Percentiles rank a stretch among this genome's conserved stretches.
phyloP scores from a whole-genome alignment of 78 protist species.

The Monosiga brevicollis region DNA sequence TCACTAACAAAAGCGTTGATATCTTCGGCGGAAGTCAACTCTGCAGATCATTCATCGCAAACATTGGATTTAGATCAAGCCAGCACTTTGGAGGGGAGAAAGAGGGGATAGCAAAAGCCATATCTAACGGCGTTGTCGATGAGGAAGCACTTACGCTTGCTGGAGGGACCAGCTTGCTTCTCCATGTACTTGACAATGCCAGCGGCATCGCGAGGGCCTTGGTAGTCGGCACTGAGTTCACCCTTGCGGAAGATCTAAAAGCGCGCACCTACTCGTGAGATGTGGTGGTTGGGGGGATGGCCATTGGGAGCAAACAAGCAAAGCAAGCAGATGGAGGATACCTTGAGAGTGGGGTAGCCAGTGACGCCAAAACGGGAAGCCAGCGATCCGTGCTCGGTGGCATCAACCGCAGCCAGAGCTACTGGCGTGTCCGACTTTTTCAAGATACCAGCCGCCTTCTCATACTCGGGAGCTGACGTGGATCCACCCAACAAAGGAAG shows the following conservation, averaged over 20 bases:
- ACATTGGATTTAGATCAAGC: too few relatives aligned
- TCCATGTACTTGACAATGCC: conserved; percentile 44
- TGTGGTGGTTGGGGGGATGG: background rate
- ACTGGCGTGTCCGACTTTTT: background rate
- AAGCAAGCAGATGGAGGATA: too few relatives aligned
- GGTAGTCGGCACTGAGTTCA: conserved; percentile 51
- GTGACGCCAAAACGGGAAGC: conserved; percentile 18
- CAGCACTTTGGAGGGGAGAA: too few relatives aligned
- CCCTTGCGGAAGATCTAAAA: conserved; percentile 36
- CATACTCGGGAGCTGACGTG: conserved; percentile 7
- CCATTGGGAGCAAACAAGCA: background rate
- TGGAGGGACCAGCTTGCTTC: conserved; percentile 41
- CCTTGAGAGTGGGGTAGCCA: conserved; percentile 75
- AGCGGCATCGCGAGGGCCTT: conserved; percentile 30
- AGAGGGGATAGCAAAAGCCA: too few relatives aligned
- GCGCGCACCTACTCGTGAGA: background rate
- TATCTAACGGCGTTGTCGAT: too few relatives aligned
- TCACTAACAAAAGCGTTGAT: too few relatives aligned
- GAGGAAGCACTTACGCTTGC: too few relatives aligned
- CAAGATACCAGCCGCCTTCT: background rate
- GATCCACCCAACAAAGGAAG: background rate
- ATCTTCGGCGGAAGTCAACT: too few relatives aligned
- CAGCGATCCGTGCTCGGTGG: conserved; percentile 17
- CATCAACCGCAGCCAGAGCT: conserved; percentile 16
- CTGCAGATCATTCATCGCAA: too few relatives aligned